phyloP scores from a whole-genome alignment of 306 rosid genomes.

The Cicer chorassanicum region DNA sequence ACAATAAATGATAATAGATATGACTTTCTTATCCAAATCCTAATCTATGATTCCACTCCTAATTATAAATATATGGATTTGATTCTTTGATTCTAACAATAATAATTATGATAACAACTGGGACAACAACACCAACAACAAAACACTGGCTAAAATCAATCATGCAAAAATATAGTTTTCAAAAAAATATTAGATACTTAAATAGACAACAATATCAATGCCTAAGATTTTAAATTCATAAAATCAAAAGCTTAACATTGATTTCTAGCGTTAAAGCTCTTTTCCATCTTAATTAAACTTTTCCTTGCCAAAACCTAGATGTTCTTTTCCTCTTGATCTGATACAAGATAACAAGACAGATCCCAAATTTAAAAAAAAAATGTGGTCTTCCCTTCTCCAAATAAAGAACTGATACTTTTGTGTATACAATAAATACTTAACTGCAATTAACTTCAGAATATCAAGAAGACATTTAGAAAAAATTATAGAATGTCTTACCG shows the following conservation, averaged over 20 bases:
- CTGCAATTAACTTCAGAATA: background rate
- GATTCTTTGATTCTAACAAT: too few species aligned
- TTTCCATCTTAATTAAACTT: slow-evolving; percentile 7
- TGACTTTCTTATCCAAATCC: too few species aligned
- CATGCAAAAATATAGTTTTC: background rate
- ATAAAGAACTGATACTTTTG: slow-evolving; percentile 17
- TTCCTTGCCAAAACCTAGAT: background rate
- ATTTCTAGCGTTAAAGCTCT: background rate
- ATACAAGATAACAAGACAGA: background rate
- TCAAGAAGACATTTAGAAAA: slow-evolving; percentile 22
- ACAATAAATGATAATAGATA: too few species aligned
- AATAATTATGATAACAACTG: too few species aligned
- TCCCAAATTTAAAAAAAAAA: slow-evolving; percentile 12
- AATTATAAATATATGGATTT: too few species aligned
- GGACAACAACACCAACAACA: background rate
- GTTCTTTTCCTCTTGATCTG: slow-evolving; percentile 14
- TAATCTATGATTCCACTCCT: too few species aligned
- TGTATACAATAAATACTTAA: background rate
- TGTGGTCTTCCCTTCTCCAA: slow-evolving; percentile 8
- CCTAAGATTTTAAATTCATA: slow-evolving; percentile 14
- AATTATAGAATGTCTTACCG: slow-evolving; percentile 57
- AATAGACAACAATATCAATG: slow-evolving; percentile 11
- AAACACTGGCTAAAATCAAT: slow-evolving; percentile 2
- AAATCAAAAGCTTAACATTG: background rate
- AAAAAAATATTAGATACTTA: slow-evolving; percentile 19